Base-by-base conservation (phyloP, 768 basidiomycete genomes). In the Leccinum imitatum region DNA sequence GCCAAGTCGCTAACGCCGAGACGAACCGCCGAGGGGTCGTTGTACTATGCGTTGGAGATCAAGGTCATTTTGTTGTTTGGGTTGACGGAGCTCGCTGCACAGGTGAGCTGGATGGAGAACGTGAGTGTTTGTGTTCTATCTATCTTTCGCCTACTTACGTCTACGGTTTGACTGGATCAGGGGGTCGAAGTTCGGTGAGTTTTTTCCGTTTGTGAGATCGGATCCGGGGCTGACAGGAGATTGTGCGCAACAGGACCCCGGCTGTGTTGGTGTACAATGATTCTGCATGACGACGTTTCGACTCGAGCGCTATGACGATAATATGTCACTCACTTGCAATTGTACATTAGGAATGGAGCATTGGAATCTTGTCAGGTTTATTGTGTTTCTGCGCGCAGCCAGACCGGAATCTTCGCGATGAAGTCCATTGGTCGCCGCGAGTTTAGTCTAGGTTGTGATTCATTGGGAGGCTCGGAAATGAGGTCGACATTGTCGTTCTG, bases 61-160 rank as follows among this genome's bases (percentile, higher is more conserved):
- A 71, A 69, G 10, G 59, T 85, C 6, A 71, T 84, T 10, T 60
- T 85, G 23, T 68, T 79, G 8, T 83, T 85, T 57, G 84, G 84
- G 5, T 62, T 80, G 50, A 84, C 82, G 3, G 84, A 85, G 60
- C 66, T 84, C 61, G 78, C 76, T 59, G 83, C 82, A 0, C 79
- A 82, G 52, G 76, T 85, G 52, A 72, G 75, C 25, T 85, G 83
- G 83, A 69, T 73, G 61, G 81, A 83, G 47, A 74, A 78, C 54
- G 82, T 82, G 71, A 23, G 77, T 4, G 1, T 25, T 25, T 0
- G 2, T 25, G 11, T 23, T 21, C 33, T n/a, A 14, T 35, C 33
- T 35, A 35, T 35, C 33, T 35, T 35, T 19, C 17, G 17, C 17
- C 8, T 54, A 35, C 56, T 62, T 13, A 67, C 17, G 31, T 37